Evolutionary conservation across 2,329 filamentous ascomycete genomes (phyloP).

Genomic region (Xylariaceae sp.): DNA sequence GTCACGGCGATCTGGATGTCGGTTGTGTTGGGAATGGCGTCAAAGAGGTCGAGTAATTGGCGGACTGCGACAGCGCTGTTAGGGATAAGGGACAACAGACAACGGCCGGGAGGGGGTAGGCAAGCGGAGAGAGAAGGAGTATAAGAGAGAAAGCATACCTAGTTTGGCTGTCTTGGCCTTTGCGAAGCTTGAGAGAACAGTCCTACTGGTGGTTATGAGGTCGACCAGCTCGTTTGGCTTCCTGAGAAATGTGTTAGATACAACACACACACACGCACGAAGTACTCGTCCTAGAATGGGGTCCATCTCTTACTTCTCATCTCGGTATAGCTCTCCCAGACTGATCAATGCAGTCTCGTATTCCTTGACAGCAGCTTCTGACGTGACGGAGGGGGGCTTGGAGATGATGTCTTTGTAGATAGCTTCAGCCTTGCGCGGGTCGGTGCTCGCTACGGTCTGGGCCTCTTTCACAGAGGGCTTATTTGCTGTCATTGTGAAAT

Average conservation of each 20-base stretch:
- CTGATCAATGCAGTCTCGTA: slow-evolving; percentile 90
- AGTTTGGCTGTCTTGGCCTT: slow-evolving; percentile 99
- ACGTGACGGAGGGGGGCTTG: slow-evolving; percentile 80
- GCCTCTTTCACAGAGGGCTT: slow-evolving; percentile 76
- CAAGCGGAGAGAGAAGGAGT: not conserved
- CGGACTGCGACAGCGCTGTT: slow-evolving; percentile 68
- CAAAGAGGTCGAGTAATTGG: slow-evolving; percentile 94
- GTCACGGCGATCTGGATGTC: slow-evolving; percentile 95
- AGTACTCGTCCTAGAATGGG: not conserved
- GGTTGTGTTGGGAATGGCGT: slow-evolving; percentile 89
- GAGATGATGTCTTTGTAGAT: slow-evolving; percentile 91
- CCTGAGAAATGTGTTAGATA: slow-evolving; percentile 53
- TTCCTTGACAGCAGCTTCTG: slow-evolving; percentile 85
- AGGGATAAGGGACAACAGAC: slow-evolving; percentile 8
- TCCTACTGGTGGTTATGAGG: slow-evolving; percentile 87
- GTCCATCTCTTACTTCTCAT: slow-evolving; percentile 71
- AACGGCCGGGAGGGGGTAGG: no score
- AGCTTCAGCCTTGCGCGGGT: slow-evolving; percentile 83
- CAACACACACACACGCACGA: slow-evolving; percentile 1
- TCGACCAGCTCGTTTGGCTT: slow-evolving; percentile 85
- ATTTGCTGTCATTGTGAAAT: slow-evolving; percentile 40
- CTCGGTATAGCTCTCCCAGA: slow-evolving; percentile 90
- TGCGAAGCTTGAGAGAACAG: slow-evolving; percentile 92
- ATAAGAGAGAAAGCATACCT: slow-evolving; percentile 64
- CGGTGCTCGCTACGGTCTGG: slow-evolving; percentile 79